Evolutionary conservation across 2,329 filamentous ascomycete species (phyloP), one percentile per base, ranked within the genome.

Genomic region (Dactylonectria estremocensis): DNA sequence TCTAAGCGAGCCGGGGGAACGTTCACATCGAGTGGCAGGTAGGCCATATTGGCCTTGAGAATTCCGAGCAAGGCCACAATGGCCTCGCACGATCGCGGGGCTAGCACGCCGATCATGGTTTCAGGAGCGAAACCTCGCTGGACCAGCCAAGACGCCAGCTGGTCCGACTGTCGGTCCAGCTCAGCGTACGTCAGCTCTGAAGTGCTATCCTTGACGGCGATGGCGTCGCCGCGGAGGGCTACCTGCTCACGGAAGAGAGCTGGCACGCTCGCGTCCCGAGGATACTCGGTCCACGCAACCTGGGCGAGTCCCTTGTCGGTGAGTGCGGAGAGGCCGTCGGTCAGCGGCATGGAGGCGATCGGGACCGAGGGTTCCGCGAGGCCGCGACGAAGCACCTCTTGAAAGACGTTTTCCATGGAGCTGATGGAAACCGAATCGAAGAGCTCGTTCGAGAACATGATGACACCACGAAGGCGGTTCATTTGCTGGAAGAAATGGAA

Each of bases 231-330:
- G 18, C 18, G 16, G 1, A 46, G 46, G 3, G 56, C n/a, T 5
- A 66, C 75, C 40, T 76, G 73, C 24, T 69, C 35, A 9, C 64
- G 70, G 66, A 77, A 77, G 3, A 77, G 40, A 24, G 76, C 72
- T 8, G 75, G 53, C 0, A 77, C 20, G 50, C 68, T 76, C 2
- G 68, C 68, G 1, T 76, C 64, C 1, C 66, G 66, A 16, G 70
- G 69, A 24, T 75, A 73, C 22, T 68, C 31, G 2, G 57, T 66
- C 31, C 35, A n/a, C 1, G 73, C 33, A 8, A 72, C 46, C 7
- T 71, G 31, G 13, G 74, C n/a, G 1, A 76, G 45, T 2, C 72
- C 71, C 57, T 72, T 63, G 6, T 28, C 14, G 5, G 68, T 56
- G 5, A 75, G 66, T 6, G 35, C 31, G 18, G 46, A 49, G n/a